These are phyloP conservation scores for Rhytidiadelphus loreus DNA, from an alignment of 225 moss, liverwort and hornwort genomes.

Conservation along the genomic window DNA sequence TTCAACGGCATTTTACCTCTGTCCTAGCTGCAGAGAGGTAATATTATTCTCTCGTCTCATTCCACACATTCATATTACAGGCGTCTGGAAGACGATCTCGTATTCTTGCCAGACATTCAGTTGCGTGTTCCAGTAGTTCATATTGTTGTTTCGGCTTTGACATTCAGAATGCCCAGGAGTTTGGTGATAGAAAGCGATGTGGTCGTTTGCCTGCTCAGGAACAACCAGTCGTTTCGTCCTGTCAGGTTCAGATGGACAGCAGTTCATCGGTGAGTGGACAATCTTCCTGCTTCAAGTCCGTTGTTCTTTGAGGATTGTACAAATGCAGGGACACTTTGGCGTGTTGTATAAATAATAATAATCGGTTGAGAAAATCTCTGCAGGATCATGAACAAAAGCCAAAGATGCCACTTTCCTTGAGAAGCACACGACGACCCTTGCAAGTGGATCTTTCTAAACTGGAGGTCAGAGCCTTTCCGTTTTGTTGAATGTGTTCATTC, in stretches of 20 bases:
- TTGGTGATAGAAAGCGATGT: constrained; percentile 70
- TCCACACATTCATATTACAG: neutral
- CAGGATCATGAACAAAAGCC: constrained; percentile 85
- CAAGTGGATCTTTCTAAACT: constrained; percentile 95
- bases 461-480: constrained; percentile 33
- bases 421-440: constrained; percentile 70
- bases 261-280: constrained; percentile 49
- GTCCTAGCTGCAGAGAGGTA: constrained; percentile 98
- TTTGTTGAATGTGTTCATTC: neutral
- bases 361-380: neutral
- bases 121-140: neutral
- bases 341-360: neutral
- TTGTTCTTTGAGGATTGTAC: too few relatives aligned
- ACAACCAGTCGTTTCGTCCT: constrained; percentile 29
- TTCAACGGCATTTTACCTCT: constrained; percentile 84
- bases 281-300: neutral
- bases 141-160: neutral
- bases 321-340: neutral
- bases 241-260: constrained; percentile 49
- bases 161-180: constrained; percentile 67
- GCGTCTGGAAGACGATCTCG: neutral
- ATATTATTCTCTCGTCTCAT: neutral
- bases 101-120: neutral
- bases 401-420: constrained; percentile 60
- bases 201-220: constrained; percentile 69